Evolutionary conservation across 192 early-diverging fungal species (phyloP).

Genomic region (Jimgerdemannia lactiflua): DNA sequence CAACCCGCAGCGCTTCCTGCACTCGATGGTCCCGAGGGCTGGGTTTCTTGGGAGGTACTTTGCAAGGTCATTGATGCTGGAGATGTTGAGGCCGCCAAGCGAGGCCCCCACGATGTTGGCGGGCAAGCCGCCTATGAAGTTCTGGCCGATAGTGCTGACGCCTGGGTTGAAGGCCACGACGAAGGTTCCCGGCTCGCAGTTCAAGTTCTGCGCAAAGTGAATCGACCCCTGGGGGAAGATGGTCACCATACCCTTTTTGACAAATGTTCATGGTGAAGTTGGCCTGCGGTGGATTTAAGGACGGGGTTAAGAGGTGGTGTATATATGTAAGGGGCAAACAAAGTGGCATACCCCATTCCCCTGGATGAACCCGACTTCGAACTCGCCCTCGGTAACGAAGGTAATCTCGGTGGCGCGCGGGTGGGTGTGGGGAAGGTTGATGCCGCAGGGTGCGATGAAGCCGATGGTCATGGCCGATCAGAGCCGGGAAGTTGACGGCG

Average conservation of each 20-base stretch:
- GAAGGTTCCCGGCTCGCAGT: slow-evolving; percentile 11
- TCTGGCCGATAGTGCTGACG: slow-evolving; percentile 10
- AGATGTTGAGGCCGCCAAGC: background rate
- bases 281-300: too few species aligned
- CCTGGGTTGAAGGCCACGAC: slow-evolving; percentile 15
- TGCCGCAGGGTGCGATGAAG: slow-evolving; percentile 16
- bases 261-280: slow-evolving; percentile 1
- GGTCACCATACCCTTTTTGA: slow-evolving; percentile 11
- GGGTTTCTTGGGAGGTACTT: too few species aligned
- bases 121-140: slow-evolving; percentile 16
- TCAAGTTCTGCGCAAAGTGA: slow-evolving; percentile 12
- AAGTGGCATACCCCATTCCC: background rate
- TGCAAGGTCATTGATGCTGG: too few species aligned
- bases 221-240: slow-evolving; percentile 15
- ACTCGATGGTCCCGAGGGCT: too few species aligned
- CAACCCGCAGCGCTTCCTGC: too few species aligned
- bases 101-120: slow-evolving; percentile 7
- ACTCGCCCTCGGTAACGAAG: slow-evolving; percentile 16
- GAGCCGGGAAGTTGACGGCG: slow-evolving; percentile 15
- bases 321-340: background rate
- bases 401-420: slow-evolving; percentile 20
- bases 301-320: background rate
- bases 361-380: slow-evolving; percentile 13
- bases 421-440: slow-evolving; percentile 21
- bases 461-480: slow-evolving; percentile 17